Evolutionary conservation across 1,284 basidiomycete species (phyloP).

Genomic region (Wallemia mellicola): DNA sequence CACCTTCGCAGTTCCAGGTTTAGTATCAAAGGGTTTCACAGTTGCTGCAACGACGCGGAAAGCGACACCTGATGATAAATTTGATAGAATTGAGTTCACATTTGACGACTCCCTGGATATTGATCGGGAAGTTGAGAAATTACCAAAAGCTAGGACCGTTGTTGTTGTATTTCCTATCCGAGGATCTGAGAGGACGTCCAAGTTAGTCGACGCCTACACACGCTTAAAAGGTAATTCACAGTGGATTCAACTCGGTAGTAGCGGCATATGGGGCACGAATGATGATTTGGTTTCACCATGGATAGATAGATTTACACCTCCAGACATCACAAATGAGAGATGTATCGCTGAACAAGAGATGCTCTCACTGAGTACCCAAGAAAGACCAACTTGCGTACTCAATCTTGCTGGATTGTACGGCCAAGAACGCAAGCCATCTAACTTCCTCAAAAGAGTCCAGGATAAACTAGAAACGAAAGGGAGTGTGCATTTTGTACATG

Average conservation of each 20-base stretch:
- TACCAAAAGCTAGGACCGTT: background rate
- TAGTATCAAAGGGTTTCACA: background rate
- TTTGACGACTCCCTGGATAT: background rate
- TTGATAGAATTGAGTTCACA: background rate
- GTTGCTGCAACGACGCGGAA: background rate
- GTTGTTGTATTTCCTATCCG: background rate
- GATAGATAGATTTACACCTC: background rate
- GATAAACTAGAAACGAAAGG: background rate
- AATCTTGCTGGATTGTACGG: background rate
- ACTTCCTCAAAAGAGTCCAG: background rate
- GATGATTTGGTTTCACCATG: background rate
- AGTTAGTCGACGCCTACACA: background rate
- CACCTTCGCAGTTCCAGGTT: background rate
- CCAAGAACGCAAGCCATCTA: background rate
- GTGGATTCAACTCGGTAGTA: background rate
- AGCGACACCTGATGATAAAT: background rate
- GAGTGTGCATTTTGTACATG: background rate
- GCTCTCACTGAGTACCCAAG: background rate
- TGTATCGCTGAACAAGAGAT: background rate
- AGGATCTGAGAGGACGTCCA: background rate
- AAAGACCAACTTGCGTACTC: background rate
- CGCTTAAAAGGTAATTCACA: background rate
- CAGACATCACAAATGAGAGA: background rate
- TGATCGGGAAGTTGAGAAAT: background rate
- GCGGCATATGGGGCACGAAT: background rate